These are phyloP conservation scores for Solanum ahanhuiri DNA, from an alignment of 257 asterid species.

Conservation along the genomic window DNA sequence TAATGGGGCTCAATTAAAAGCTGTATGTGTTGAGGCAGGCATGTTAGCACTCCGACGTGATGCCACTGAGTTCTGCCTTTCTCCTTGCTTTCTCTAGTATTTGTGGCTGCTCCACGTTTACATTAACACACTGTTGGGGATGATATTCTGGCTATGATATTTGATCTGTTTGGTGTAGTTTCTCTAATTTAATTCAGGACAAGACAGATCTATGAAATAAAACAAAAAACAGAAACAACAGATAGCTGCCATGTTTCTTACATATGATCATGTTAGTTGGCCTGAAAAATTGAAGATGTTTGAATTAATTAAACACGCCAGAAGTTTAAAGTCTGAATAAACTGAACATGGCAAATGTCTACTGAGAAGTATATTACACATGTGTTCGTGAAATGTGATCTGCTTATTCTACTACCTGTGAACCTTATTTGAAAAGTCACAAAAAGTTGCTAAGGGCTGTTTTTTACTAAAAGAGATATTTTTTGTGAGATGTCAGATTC, in stretches of 20 bases:
- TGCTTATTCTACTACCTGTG: neutral
- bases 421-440: neutral
- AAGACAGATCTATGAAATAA: neutral
- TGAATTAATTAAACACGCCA: neutral
- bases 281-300: neutral
- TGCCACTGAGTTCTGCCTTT: conserved; percentile 71
- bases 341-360: neutral
- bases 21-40: conserved; percentile 96
- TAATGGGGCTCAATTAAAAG: conserved; percentile 92
- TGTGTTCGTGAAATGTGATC: neutral
- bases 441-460: neutral
- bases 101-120: neutral
- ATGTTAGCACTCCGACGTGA: conserved; percentile 95
- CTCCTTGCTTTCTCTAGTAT: neutral
- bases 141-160: neutral
- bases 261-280: neutral
- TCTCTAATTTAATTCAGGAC: neutral
- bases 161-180: neutral
- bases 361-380: neutral
- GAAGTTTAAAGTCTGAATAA: neutral
- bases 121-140: neutral
- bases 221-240: neutral
- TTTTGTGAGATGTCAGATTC: neutral
- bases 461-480: neutral
- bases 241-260: neutral